Base-by-base conservation (phyloP, 139 green algal genomes). In the Gonium pectorale region DNA sequence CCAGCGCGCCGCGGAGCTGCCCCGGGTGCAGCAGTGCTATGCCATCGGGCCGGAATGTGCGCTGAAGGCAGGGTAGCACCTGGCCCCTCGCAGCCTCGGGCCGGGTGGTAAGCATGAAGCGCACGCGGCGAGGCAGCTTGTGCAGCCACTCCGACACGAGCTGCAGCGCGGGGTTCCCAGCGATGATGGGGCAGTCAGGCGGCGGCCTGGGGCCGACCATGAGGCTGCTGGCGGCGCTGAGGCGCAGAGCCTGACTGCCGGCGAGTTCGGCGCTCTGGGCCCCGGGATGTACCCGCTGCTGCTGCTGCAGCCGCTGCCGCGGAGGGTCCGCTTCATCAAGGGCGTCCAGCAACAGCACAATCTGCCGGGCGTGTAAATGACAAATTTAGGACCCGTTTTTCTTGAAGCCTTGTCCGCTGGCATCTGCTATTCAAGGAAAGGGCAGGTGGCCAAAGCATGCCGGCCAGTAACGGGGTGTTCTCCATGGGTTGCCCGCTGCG, bases 281-380 rank as follows among this genome's bases (percentile, higher is more conserved):
- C 46, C 11, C 46, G 46, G 11, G 11, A 15, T 54, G 13, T n/a
- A 21, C 64, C 24, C 54, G 38, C 67, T 40, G 43, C 67, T 26
- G 27, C 41, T 27, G 27, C 27, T 59, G 41, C n/a, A 54, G 33
- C 72, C 67, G 72, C 35, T 38, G 6, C 24, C 29, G 11, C 1
- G 22, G 72, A 6, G 72, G 72, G 35, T 80, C 72, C 2, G 72
- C 51, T 52, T 80, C 72, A 22, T 80, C 72, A 22, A 80, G 51
- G 2, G 69, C 69, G 15, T 79, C 69, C 11, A 79, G n/a, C 69
- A 79, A 46, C n/a, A 79, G 13, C 15, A 79, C 31, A 44, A 79
- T 21, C 44, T 31, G 69, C 29, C 8, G 40, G 5, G 19, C 2
- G 3, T 37, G 40, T n/a, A n/a, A n/a, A n/a, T n/a, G n/a, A n/a